Base-by-base conservation (phyloP, 164 flowering plant species). In the Stephania yunnanensis region DNA sequence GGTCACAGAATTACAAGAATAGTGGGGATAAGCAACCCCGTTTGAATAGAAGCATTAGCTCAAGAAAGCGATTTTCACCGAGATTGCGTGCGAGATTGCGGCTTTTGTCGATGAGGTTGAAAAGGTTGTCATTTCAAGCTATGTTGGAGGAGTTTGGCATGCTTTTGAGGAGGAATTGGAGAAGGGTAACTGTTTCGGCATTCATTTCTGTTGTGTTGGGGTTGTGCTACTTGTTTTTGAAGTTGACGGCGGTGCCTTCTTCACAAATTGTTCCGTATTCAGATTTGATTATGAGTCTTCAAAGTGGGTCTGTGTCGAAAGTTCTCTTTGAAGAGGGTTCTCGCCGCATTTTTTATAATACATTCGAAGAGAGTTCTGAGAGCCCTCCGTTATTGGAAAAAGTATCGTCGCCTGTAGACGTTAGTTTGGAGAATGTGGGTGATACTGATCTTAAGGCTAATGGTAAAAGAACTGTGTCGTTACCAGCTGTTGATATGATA, bases 311-410 rank as follows among this genome's bases (percentile, higher is more conserved):
- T 72, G 98, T 93, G 30, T 67, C 88, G 0, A 89, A 84, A 36
- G 97, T 93, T 72, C 81, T 89, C 30, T 86, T 95, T 66, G 97
- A 92, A 83, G 98, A 95, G 84, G 99, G 98, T 19, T 92, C 97
- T 70, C 92, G 94, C 7, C 85, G 91, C 2, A 89, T 95, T 82
- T 93, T 83, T 75, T 95, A 81, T 61, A 91, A 89, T 72, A 83
- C 71, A 1, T 80, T 76, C 17, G 48, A 76, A 46, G 74, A 75
- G 74, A 48, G 17, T 77, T 30, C n/a, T 58, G 86, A 78, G 66
- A 73, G 72, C 71, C 12, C 73, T 71, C 66, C 70, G 70, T 64
- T 12, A 30, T 58, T 30, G 12, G 88, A 80, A 65, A 86, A 81
- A 15, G 71, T 69, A 22, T 69, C 71, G 15, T n/a, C 71, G 6